Percentiles rank a stretch among this genome's conserved stretches.
These are phyloP conservation scores for Penicillium paneum DNA, from an alignment of 2,329 filamentous ascomycete genomes.

Conservation along the genomic window DNA sequence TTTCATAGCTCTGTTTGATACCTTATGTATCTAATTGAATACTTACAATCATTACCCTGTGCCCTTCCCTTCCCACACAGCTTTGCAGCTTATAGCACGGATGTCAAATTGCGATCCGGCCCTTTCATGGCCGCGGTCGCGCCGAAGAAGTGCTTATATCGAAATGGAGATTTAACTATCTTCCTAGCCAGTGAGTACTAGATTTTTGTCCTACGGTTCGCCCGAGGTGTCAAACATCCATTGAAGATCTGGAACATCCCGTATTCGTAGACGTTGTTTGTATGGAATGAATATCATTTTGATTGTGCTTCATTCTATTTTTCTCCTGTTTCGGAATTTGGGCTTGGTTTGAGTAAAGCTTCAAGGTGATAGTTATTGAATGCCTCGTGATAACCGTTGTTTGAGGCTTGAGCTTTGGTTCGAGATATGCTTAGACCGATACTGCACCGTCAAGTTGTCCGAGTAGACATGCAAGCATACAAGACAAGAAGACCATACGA, in stretches of 20 bases:
- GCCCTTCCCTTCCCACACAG: constrained; percentile 13
- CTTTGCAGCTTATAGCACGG: constrained; percentile 63
- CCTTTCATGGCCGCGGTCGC: constrained; percentile 82
- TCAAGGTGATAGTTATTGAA: too few species aligned
- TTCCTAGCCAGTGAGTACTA: constrained; percentile 42
- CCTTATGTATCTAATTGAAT: constrained; percentile 1
- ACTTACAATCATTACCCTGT: neutral
- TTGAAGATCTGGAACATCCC: constrained; percentile 45
- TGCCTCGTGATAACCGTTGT: too few species aligned
- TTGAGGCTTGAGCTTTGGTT: neutral
- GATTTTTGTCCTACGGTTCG: constrained; percentile 38
- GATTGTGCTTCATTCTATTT: neutral
- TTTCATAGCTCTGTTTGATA: neutral
- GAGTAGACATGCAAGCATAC: neutral
- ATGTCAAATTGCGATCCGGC: constrained; percentile 99
- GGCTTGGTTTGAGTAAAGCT: neutral
- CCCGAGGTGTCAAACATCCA: constrained; percentile 42
- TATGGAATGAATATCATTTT: neutral
- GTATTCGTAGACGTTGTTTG: neutral
- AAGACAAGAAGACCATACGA: neutral
- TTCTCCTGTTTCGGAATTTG: neutral
- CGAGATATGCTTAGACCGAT: neutral
- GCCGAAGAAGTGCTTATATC: constrained; percentile 99
- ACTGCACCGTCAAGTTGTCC: neutral
- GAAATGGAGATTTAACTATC: constrained; percentile 26